Base-by-base conservation (phyloP, 805 yeast species). In the Metschnikowia proteae region DNA sequence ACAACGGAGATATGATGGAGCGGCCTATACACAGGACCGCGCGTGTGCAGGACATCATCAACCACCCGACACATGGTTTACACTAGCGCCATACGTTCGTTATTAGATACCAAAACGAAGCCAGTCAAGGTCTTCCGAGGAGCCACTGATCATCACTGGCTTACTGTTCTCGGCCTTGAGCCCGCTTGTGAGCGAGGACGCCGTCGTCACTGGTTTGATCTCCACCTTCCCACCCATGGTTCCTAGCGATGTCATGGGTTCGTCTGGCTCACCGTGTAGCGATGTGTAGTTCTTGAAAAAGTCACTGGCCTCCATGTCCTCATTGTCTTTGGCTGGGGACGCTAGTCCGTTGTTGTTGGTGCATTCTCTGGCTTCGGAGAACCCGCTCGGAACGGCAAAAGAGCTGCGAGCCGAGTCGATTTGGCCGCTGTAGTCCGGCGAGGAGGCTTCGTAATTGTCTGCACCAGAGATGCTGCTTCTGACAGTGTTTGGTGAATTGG, bases 41-140 rank as follows among this genome's bases (percentile, higher is more conserved):
- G 17, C 1, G 17, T 17, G 17, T 36, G 17, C 38, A 36, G 38
- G 38, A 36, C 10, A 17, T 17, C 17, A 17, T 17, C 17, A 17
- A 17, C 17, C 17, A 17, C 17, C 17, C 17, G 17, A 17, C 17
- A 17, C 17, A 17, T 17, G 17, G 17, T 17, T 17, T 17, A 17
- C 17, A 2, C 30, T 28, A 6, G 9, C 5, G 38, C 25, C 31
- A 37, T 37, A 26, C 30, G 23, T 37, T 28, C 30, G n/a, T 38
- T 27, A 27, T 38, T 38, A 64, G 13, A 63, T 51, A 47, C 65
- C 68, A 46, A 65, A 66, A 55, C 65, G 66, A 47, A 66, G 57
- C 70, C 70, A 66, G 43, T 65, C 69, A 30, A 66, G 56, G 38
- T 64, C 67, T 2, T 40, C 49, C 2, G 26, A 28, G 7, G 26